These are phyloP conservation scores for Bretziella fagacearum DNA, from an alignment of 2,329 filamentous ascomycete genomes.

Conservation along the genomic window DNA sequence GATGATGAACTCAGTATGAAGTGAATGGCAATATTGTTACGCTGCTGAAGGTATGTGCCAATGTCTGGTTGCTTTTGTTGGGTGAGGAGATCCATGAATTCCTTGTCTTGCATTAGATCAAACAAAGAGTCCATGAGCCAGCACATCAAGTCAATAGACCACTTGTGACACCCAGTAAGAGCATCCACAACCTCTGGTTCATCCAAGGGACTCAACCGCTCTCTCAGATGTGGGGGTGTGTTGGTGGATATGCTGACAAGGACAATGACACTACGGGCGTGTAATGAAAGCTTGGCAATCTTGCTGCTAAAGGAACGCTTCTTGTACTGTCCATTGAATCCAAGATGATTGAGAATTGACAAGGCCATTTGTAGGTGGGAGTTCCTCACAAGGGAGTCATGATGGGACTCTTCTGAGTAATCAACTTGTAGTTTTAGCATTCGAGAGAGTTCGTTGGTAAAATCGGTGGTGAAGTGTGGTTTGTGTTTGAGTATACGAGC, in stretches of 20 bases:
- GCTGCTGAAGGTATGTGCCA: constrained; percentile 32
- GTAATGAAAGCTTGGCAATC: constrained; percentile 57
- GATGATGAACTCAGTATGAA: constrained; percentile 57
- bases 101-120: constrained; percentile 33
- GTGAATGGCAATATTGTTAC: constrained; percentile 42
- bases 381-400: constrained; percentile 59
- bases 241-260: constrained; percentile 47
- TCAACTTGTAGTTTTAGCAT: constrained; percentile 61
- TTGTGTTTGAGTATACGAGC: constrained; percentile 33
- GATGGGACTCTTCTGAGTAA: constrained; percentile 58
- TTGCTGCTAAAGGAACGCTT: constrained; percentile 52
- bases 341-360: constrained; percentile 62
- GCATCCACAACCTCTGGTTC: constrained; percentile 56
- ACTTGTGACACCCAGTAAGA: constrained; percentile 58
- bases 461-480: constrained; percentile 37
- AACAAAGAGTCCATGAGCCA: constrained; percentile 46
- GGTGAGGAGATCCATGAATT: constrained; percentile 35
- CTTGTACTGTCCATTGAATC: constrained; percentile 47
- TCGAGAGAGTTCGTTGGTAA: constrained; percentile 49
- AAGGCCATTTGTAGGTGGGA: constrained; percentile 56
- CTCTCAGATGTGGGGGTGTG: constrained; percentile 34
- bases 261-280: constrained; percentile 54
- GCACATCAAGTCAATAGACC: constrained; percentile 55
- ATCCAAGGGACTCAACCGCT: constrained; percentile 41
- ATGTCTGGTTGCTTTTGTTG: constrained; percentile 26